A percentile compares a stretch with the other conserved stretches of the same genome.
These are phyloP conservation scores for Striga asiatica DNA, from an alignment of 257 asterid species.

Conservation along the genomic window DNA sequence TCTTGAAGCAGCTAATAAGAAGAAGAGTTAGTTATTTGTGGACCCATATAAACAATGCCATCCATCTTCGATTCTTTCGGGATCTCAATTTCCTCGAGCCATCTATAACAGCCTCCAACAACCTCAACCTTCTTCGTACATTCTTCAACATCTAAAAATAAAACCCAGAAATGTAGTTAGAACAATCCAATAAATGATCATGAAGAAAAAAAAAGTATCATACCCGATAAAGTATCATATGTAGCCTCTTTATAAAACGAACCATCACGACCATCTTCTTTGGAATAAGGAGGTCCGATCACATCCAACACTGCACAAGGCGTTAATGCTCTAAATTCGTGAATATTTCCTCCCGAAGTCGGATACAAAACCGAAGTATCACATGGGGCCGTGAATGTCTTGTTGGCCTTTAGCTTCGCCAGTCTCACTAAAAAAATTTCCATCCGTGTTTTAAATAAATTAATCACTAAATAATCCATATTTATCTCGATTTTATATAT, in stretches of 20 bases:
- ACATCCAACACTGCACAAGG: conserved; percentile 83
- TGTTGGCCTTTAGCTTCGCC: conserved; percentile 49
- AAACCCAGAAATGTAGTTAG: background rate
- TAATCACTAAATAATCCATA: background rate
- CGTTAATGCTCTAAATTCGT: conserved; percentile 65
- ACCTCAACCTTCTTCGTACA: conserved; percentile 14
- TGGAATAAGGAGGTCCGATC: conserved; percentile 69
- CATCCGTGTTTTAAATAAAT: background rate
- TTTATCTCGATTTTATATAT: background rate
- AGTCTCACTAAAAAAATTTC: conserved; percentile 31
- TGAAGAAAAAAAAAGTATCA: background rate
- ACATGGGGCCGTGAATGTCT: conserved; percentile 50
- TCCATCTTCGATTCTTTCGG: conserved; percentile 75
- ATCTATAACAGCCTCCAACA: conserved; percentile 24
- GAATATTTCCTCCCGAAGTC: conserved; percentile 87
- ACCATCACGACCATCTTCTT: conserved; percentile 63
- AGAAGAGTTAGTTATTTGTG: conserved; percentile 24
- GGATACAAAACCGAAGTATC: conserved; percentile 63
- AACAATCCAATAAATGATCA: background rate
- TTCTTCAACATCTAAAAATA: conserved; percentile 27
- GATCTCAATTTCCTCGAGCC: conserved; percentile 56
- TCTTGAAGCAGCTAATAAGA: background rate
- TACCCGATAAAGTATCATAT: conserved; percentile 21
- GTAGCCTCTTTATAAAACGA: conserved; percentile 47
- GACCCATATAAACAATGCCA: conserved; percentile 58